phyloP scores from a whole-genome alignment of 768 basidiomycete species.

The Leccinum incarnatum region DNA sequence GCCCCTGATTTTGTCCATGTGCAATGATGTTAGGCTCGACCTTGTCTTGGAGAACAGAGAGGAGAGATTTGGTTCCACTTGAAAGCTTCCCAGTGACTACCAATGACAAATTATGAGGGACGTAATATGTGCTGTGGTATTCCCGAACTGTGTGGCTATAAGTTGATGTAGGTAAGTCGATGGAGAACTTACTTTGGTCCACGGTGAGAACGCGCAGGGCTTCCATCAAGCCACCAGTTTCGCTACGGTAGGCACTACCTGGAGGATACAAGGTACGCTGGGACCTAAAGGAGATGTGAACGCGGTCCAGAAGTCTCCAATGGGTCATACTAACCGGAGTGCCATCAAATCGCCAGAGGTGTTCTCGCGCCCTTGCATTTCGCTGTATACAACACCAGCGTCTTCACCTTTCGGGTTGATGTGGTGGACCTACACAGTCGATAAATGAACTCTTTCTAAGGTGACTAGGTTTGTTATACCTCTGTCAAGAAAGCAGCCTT shows the following conservation, averaged over 20 bases:
- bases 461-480: conserved; percentile 31
- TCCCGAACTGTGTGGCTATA: conserved; percentile 62
- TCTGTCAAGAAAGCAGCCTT: conserved; percentile 76
- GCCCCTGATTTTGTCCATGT: conserved; percentile 70
- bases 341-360: conserved; percentile 90
- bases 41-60: conserved; percentile 76
- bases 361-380: conserved; percentile 97
- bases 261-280: conserved; percentile 80
- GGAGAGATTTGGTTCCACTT: conserved; percentile 68
- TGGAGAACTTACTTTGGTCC: conserved; percentile 68
- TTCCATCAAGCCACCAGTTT: conserved; percentile 96
- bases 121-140: conserved; percentile 88
- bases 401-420: conserved; percentile 88
- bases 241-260: conserved; percentile 88
- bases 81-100: conserved; percentile 87
- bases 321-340: conserved; percentile 53
- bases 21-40: conserved; percentile 80
- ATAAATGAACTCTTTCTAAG: conserved; percentile 2
- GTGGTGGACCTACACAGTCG: conserved; percentile 78
- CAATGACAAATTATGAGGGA: conserved; percentile 89
- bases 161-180: conserved; percentile 11
- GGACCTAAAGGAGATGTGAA: conserved; percentile 41
- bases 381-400: conserved; percentile 94
- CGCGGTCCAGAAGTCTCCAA: not conserved
- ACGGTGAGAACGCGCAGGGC: conserved; percentile 81